These are phyloP conservation scores for Candida neerlandica DNA, from an alignment of 1,139 yeast genomes.

Conservation along the genomic window DNA sequence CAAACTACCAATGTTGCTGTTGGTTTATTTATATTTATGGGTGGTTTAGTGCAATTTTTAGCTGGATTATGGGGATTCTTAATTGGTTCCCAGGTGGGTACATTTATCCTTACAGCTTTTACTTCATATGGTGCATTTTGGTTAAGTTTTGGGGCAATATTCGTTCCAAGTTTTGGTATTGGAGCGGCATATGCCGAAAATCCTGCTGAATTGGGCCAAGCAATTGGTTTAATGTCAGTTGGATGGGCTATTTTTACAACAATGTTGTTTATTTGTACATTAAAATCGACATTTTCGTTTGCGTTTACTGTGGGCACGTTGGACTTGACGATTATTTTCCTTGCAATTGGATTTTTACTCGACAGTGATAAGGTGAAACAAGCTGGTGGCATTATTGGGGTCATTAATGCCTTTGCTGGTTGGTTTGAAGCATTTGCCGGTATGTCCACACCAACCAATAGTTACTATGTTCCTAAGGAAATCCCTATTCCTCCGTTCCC, in stretches of 20 bases:
- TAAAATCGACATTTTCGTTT: conserved; percentile 66
- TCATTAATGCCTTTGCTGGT: conserved; percentile 59
- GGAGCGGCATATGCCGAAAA: conserved; percentile 48
- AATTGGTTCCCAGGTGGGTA: conserved; percentile 49
- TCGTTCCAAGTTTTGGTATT: conserved; percentile 58
- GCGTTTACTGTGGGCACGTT: conserved; percentile 54
- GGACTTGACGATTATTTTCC: conserved; percentile 54
- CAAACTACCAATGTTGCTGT: conserved; percentile 40
- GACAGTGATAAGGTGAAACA: conserved; percentile 44
- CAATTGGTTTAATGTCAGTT: conserved; percentile 58
- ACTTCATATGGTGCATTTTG: conserved; percentile 76
- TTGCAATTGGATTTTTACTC: conserved; percentile 57
- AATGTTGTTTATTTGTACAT: conserved; percentile 56
- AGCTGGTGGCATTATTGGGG: conserved; percentile 74
- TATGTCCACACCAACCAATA: conserved; percentile 27
- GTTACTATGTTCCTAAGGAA: conserved; percentile 27
- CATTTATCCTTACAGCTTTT: conserved; percentile 65
- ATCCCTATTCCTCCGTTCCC: conserved; percentile 18
- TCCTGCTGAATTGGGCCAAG: conserved; percentile 47
- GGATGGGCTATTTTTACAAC: conserved; percentile 70
- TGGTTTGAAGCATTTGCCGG: conserved; percentile 53
- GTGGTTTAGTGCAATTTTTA: conserved; percentile 64
- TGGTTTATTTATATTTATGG: conserved; percentile 48
- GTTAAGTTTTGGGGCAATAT: conserved; percentile 63
- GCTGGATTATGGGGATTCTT: conserved; percentile 69